Base-by-base conservation (phyloP, 768 basidiomycete species). In the Pleurotus djamor region DNA sequence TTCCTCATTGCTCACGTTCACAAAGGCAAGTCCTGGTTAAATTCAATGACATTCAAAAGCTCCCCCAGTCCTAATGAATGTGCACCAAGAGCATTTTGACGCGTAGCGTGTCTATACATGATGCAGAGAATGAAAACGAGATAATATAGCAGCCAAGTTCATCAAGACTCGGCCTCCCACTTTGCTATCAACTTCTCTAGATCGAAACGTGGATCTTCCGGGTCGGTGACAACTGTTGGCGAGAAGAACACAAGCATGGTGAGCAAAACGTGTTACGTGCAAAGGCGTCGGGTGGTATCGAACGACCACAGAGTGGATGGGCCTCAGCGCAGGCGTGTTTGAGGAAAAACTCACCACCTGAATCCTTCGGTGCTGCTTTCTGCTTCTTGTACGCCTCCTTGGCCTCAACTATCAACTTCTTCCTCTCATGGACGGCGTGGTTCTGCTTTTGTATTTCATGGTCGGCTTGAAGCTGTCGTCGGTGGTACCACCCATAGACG, bases 151-250 rank as follows among this genome's bases (percentile, higher is more conserved):
- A 50, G 16, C 7, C 35, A 36, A 33, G 16, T 43, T 38, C 38
- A 56, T 44, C 38, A 56, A 68, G 77, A 83, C 66, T 84, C 85
- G 69, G 81, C 85, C 74, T 92, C 91, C 82, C 86, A 87, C 70
- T 86, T 84, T 47, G 81, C 79, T 71, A 92, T 68, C 61, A 97
- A 76, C 75, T 94, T 94, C 82, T 98, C 96, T 71, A 98, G 80
- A 81, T 98, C 95, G 76, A 98, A 99, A 64, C 84, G 86, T 56
- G 96, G 94, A 75, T 98, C 88, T 66, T 98, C 96, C 44, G 95
- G 92, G 80, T 99, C 87, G 64, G 94, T 90, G 64, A 97, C 79
- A 65, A 96, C 95, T 96, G 45, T 47, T 60, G 21, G 54, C 10
- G 41, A 17, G 48, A 54, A 59, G 54, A 21, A 58, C 51, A 51